These are phyloP conservation scores for Lenzites betulinus DNA, from an alignment of 768 basidiomycete genomes.

Conservation along the genomic window DNA sequence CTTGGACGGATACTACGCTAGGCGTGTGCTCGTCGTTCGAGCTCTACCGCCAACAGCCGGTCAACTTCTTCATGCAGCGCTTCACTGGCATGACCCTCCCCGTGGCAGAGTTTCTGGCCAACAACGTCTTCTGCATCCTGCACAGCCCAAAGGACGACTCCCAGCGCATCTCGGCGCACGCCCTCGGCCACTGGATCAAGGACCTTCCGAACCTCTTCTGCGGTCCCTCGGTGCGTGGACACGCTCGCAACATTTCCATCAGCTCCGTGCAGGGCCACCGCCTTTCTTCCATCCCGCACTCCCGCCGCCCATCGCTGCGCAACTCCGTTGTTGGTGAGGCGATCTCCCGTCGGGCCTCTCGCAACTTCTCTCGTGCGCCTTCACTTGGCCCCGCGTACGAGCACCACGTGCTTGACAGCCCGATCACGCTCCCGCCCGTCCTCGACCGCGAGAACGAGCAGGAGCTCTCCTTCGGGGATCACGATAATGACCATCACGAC, in stretches of 20 bases:
- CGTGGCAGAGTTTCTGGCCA: slow-evolving; percentile 87
- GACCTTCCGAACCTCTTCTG: slow-evolving; percentile 76
- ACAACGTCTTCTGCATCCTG: slow-evolving; percentile 81
- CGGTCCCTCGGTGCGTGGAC: slow-evolving; percentile 38
- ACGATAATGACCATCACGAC: slow-evolving; percentile 17
- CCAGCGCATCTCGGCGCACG: slow-evolving; percentile 71
- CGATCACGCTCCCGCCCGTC: slow-evolving; percentile 24
- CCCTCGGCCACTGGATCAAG: slow-evolving; percentile 85
- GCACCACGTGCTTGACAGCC: slow-evolving; percentile 19
- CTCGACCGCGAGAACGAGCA: slow-evolving; percentile 34
- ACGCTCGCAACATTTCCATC: slow-evolving; percentile 59
- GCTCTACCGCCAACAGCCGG: slow-evolving; percentile 74
- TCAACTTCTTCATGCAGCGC: slow-evolving; percentile 84
- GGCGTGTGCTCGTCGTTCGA: slow-evolving; percentile 83
- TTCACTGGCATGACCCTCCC: slow-evolving; percentile 87
- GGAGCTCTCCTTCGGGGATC: slow-evolving; percentile 39
- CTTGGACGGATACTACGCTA: slow-evolving; percentile 93
- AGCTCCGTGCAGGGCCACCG: slow-evolving; percentile 67
- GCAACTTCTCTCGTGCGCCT: slow-evolving; percentile 65
- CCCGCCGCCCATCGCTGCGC: slow-evolving; percentile 72
- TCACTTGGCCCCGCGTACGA: slow-evolving; percentile 47
- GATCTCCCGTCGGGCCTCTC: slow-evolving; percentile 45
- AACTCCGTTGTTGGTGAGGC: slow-evolving; percentile 50
- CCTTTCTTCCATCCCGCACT: slow-evolving; percentile 62
- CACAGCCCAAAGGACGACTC: slow-evolving; percentile 61